Conservation (phyloP, 805 yeast species). For the Sugiyamaella smithiae region DNA sequence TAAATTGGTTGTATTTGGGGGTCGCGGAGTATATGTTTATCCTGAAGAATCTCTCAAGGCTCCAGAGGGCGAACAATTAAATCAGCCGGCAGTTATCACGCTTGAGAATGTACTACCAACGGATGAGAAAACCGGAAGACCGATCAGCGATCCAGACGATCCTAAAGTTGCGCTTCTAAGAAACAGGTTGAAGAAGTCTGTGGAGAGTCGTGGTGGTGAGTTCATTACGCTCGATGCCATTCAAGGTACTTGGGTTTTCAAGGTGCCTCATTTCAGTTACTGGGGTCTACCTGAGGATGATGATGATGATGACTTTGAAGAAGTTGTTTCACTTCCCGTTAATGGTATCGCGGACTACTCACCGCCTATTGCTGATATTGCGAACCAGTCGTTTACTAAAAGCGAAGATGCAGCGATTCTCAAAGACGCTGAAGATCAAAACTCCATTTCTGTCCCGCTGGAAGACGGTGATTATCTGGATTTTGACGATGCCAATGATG, state of each 20-base stretch:
- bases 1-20: slow-evolving; percentile 58
- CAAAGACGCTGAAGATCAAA: not conserved
- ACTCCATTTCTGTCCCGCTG: no score
- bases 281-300: slow-evolving; percentile 66
- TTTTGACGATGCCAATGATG: not conserved
- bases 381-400: no score
- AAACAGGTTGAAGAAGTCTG: slow-evolving; percentile 45
- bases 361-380: not conserved
- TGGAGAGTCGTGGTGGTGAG: slow-evolving; percentile 63
- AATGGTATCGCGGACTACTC: not conserved
- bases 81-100: slow-evolving; percentile 67
- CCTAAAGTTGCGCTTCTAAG: slow-evolving; percentile 48
- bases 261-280: slow-evolving; percentile 85
- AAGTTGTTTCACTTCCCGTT: slow-evolving; percentile 40
- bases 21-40: slow-evolving; percentile 61
- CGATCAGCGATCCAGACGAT: slow-evolving; percentile 67
- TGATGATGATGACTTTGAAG: slow-evolving; percentile 42
- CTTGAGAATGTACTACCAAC: slow-evolving; percentile 75
- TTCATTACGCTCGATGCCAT: slow-evolving; percentile 77
- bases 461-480: not conserved
- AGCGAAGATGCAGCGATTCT: not conserved
- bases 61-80: slow-evolving; percentile 69
- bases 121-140: slow-evolving; percentile 52
- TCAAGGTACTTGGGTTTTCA: slow-evolving; percentile 72
- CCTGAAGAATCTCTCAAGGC: slow-evolving; percentile 62